A percentile compares a stretch with the other conserved stretches of the same genome.
These are phyloP conservation scores for Apophysomyces trapeziformis DNA, from an alignment of 371 early-diverging fungal species.

Conservation along the genomic window DNA sequence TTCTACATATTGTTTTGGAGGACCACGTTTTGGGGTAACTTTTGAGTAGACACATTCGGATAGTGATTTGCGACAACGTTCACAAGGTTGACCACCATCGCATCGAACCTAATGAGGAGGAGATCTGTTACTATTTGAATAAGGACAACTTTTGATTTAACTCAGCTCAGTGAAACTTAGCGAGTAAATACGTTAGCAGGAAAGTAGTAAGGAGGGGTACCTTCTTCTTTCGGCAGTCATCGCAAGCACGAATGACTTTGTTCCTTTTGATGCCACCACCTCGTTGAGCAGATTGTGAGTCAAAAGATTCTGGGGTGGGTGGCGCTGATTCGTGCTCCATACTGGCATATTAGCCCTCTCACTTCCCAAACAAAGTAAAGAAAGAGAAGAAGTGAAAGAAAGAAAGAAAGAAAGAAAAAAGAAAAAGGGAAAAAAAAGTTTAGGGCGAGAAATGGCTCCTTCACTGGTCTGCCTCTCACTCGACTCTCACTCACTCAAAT, in stretches of 20 bases:
- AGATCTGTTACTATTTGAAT: not conserved
- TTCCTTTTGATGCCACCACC: constrained; percentile 39
- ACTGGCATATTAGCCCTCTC: constrained; percentile 7
- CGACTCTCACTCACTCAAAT: too few relatives aligned
- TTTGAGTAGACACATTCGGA: constrained; percentile 50
- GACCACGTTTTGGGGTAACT: constrained; percentile 42
- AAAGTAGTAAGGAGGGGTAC: constrained; percentile 20
- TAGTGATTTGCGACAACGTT: constrained; percentile 42
- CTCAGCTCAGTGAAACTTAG: constrained; percentile 44
- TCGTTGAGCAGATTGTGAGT: constrained; percentile 6
- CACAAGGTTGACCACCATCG: constrained; percentile 55
- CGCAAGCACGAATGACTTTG: constrained; percentile 55
- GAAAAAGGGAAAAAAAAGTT: constrained; percentile 12
- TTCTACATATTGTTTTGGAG: constrained; percentile 52
- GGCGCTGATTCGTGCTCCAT: constrained; percentile 11
- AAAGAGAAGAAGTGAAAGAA: not conserved
- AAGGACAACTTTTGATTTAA: not conserved
- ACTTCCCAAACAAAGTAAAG: constrained; percentile 1
- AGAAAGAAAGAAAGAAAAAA: constrained; percentile 8
- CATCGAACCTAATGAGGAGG: constrained; percentile 41
- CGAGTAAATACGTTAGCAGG: constrained; percentile 14
- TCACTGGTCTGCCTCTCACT: not conserved
- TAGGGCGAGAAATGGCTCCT: constrained; percentile 11
- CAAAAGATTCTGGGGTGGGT: constrained; percentile 10
- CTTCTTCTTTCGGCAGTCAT: constrained; percentile 56